Conservation (phyloP, 2,329 filamentous ascomycete genomes). For the Trichoderma citrinoviride region DNA sequence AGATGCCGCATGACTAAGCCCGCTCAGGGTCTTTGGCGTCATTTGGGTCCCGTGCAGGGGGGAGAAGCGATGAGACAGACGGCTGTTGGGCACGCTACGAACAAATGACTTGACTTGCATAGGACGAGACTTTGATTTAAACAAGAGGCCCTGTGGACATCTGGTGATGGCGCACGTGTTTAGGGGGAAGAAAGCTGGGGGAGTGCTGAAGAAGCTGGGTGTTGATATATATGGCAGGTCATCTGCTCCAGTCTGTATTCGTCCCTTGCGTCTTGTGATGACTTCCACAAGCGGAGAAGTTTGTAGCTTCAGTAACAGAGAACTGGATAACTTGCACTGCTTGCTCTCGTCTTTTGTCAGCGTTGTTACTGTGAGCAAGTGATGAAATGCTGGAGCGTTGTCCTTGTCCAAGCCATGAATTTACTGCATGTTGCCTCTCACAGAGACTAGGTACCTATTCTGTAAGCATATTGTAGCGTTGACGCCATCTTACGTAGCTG, state of each 20-base stretch:
- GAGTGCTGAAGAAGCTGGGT: not conserved
- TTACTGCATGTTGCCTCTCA: not conserved
- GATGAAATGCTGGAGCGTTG: too few relatives aligned
- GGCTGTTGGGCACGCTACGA: not conserved
- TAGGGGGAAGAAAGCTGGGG: not conserved
- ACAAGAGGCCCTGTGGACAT: too few relatives aligned
- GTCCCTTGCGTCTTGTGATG: not conserved
- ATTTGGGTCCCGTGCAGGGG: conserved; percentile 3
- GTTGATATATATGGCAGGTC: not conserved
- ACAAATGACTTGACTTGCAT: not conserved
- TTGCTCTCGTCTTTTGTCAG: too few relatives aligned
- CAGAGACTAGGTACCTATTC: not conserved
- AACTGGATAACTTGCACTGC: not conserved
- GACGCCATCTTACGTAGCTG: conserved; percentile 18
- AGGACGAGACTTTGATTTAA: not conserved
- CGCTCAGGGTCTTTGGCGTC: conserved; percentile 4
- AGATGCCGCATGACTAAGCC: conserved; percentile 18
- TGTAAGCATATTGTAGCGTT: conserved; percentile 3
- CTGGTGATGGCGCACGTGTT: not conserved
- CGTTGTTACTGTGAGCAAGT: too few relatives aligned
- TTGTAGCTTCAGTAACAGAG: not conserved
- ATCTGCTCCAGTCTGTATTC: not conserved
- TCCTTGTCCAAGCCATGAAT: too few relatives aligned
- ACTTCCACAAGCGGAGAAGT: not conserved
- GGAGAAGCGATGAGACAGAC: not conserved